Evolutionary conservation across 2,329 filamentous ascomycete species (phyloP).

Genomic region (Arthroderma uncinatum): DNA sequence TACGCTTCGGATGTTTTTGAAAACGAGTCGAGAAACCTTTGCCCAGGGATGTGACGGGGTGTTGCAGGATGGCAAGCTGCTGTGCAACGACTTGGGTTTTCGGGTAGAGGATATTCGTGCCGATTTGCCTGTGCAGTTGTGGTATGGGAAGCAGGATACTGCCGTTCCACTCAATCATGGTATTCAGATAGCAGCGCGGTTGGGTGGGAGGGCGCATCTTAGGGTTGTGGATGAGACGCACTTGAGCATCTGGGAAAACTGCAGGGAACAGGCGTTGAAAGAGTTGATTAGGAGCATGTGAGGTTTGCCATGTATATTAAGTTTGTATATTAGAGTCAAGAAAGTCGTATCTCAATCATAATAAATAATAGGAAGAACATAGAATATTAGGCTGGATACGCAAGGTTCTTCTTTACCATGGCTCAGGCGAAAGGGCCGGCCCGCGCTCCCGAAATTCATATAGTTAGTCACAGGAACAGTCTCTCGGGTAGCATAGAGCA

Average conservation of each 20-base stretch:
- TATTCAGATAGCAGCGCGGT: conserved; percentile 21
- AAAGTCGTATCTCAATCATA: background rate
- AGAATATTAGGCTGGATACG: too few relatives aligned
- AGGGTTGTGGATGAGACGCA: conserved; percentile 29
- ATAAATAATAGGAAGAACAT: too few relatives aligned
- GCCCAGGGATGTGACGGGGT: conserved; percentile 24
- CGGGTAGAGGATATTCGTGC: conserved; percentile 25
- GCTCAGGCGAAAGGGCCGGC: background rate
- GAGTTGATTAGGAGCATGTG: background rate
- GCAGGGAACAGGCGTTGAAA: background rate
- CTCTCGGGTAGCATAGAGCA: too few relatives aligned
- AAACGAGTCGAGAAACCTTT: conserved; percentile 19
- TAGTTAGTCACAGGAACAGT: too few relatives aligned
- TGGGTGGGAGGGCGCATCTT: conserved; percentile 23
- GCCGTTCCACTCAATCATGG: conserved; percentile 28
- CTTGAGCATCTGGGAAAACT: conserved; percentile 1
- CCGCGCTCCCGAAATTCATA: too few relatives aligned
- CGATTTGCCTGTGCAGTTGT: conserved; percentile 29
- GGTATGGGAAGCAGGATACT: conserved; percentile 28
- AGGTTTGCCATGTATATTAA: too few relatives aligned
- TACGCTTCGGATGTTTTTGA: conserved; percentile 17
- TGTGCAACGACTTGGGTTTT: conserved; percentile 25
- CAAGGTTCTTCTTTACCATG: too few relatives aligned
- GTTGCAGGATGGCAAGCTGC: conserved; percentile 23
- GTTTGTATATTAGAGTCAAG: background rate